Evolutionary conservation across 129 eudicot genomes (phyloP), one percentile per base, ranked within the genome.

Genomic region (Tagetes erecta): DNA sequence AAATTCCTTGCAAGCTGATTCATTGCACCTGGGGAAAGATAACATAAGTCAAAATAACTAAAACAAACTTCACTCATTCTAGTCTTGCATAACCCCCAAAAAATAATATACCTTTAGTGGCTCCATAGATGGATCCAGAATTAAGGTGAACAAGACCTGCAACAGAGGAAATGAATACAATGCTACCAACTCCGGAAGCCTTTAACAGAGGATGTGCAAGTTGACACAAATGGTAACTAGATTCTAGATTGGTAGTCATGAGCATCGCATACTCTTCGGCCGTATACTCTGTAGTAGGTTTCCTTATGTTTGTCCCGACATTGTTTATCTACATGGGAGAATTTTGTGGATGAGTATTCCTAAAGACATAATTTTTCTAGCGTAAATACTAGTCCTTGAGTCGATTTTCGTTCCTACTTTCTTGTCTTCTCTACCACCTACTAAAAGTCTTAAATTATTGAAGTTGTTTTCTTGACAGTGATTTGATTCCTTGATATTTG

Each of bases 121-220:
- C 92, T 34, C 91, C 92, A 71, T 89, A 89, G 30, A 92, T 39
- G 13, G 98, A 89, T 52, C 96, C 95, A 38, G 83, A 70, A 41
- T 0, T 58, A 40, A 84, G 0, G 81, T 84, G 82, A 46, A 71
- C 80, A 52, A 83, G 46, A 64, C 98, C 96, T 4, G 86, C 87
- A 84, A 92, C 90, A 79, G 98, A 92, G 4, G 96, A 92, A 57
- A 89, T 86, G 76, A 87, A 89, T 75, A 92, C 96, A 62, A 92
- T 66, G 60, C 85, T 82, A 64, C 95, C 95, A 53, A 13, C 50
- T 47, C 95, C 92, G 76, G 96, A 87, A 33, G 86, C 85, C 78
- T 89, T 92, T 12, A 92, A 45, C 59, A 87, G 83, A 80, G 96
- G 94, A 73, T 89, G 73, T 60, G 87, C 83, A 66, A 92, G 92